Percentiles rank a stretch among this genome's conserved stretches.
Conservation (phyloP, 129 eudicot genomes). For the Chrysanthemum lavandulifolium region DNA sequence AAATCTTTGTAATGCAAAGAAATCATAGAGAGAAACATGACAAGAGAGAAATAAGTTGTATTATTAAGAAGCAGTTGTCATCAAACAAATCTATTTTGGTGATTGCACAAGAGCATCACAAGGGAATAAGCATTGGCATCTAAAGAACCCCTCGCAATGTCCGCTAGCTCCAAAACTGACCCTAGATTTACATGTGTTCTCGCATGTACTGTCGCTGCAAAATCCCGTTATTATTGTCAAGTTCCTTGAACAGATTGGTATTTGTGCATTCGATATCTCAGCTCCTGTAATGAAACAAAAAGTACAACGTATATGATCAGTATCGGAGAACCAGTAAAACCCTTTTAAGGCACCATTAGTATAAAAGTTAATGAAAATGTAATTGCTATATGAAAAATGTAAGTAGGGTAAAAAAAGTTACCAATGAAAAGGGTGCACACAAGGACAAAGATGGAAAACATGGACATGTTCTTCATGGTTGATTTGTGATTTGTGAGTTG, state of each 20-base stretch:
- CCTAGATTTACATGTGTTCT: background rate
- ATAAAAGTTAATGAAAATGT: no score
- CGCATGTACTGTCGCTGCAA: background rate
- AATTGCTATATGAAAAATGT: background rate
- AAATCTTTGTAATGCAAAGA: no score
- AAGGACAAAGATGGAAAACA: constrained; percentile 2
- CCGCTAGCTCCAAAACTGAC: background rate
- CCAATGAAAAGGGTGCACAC: background rate
- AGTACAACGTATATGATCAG: background rate
- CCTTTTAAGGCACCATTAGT: no score
- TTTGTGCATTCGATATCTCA: background rate
- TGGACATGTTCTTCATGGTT: constrained; percentile 19
- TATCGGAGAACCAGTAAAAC: background rate
- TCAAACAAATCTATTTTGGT: background rate
- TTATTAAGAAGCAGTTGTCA: background rate
- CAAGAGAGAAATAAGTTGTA: background rate
- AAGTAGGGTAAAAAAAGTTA: background rate
- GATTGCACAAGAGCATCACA: background rate
- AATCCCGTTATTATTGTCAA: background rate
- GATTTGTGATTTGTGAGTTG: background rate
- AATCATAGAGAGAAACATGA: no score
- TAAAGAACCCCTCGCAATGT: background rate
- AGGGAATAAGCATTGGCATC: constrained; percentile 5
- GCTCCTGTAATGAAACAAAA: background rate
- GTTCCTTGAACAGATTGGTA: background rate